Conservation (phyloP, 1,139 yeast species). For the Pneumocystis murina region DNA sequence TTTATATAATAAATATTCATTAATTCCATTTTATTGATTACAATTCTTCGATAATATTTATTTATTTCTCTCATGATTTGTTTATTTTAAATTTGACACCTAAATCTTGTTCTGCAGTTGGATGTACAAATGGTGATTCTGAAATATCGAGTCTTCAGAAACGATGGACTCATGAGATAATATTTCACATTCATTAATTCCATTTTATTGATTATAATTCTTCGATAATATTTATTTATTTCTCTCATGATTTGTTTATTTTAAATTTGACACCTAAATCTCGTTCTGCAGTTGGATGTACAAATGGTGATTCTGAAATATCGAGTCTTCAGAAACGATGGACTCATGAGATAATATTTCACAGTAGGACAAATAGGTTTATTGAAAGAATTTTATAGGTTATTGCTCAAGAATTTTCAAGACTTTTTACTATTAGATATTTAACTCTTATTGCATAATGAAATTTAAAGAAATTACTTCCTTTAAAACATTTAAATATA, state of each 20-base stretch:
- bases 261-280: slow-evolving; percentile 37
- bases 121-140: slow-evolving; percentile 86
- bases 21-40: slow-evolving; percentile 87
- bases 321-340: slow-evolving; percentile 73
- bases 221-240: slow-evolving; percentile 67
- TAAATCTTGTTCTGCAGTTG: slow-evolving; percentile 66
- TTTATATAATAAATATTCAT: slow-evolving; percentile 51
- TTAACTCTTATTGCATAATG: slow-evolving; percentile 86
- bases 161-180: slow-evolving; percentile 35
- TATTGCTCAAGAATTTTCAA: slow-evolving; percentile 30
- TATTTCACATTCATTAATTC: slow-evolving; percentile 72
- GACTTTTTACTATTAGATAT: slow-evolving; percentile 88
- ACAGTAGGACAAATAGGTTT: slow-evolving; percentile 70
- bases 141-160: too few relatives aligned
- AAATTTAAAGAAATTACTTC: slow-evolving; percentile 63
- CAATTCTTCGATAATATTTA: slow-evolving; percentile 69
- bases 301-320: slow-evolving; percentile 88
- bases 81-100: slow-evolving; percentile 33
- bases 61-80: slow-evolving; percentile 58
- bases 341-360: slow-evolving; percentile 39
- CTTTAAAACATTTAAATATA: slow-evolving; percentile 66
- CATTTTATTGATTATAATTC: slow-evolving; percentile 84
- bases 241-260: slow-evolving; percentile 43
- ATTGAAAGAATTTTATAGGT: slow-evolving; percentile 83
- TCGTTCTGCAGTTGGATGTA: slow-evolving; percentile 80